Evolutionary conservation across 2,329 filamentous ascomycete genomes (phyloP).

Genomic region (Aureobasidium pullulans): DNA sequence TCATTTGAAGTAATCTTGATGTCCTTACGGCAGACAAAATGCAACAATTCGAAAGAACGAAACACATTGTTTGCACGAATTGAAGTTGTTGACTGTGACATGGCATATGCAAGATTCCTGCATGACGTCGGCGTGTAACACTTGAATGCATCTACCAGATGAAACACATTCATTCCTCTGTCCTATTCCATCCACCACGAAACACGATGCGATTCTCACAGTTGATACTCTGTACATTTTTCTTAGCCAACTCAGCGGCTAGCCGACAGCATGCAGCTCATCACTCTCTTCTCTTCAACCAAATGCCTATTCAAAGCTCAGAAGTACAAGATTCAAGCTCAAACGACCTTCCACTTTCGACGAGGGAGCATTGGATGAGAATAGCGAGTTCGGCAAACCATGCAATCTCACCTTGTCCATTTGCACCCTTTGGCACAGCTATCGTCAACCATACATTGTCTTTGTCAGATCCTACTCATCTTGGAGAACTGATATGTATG

Average conservation of each 20-base stretch:
- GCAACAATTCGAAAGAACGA: background rate
- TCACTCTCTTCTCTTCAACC: background rate
- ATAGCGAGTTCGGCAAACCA: constrained; percentile 39
- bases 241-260: background rate
- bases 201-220: background rate
- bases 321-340: background rate
- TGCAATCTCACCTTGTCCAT: constrained; percentile 43
- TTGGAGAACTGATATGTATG: constrained; percentile 44
- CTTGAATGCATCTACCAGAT: background rate
- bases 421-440: constrained; percentile 46
- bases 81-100: too few relatives aligned
- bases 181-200: too few relatives aligned
- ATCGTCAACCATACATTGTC: constrained; percentile 48
- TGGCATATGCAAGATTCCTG: background rate
- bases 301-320: background rate
- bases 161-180: background rate
- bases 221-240: background rate
- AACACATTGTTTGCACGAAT: background rate
- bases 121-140: constrained; percentile 1
- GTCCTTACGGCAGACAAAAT: background rate
- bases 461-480: constrained; percentile 21
- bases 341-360: constrained; percentile 16
- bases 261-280: background rate
- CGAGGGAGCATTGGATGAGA: constrained; percentile 47
- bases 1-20: background rate